Evolutionary conservation across 2,329 filamentous ascomycete species (phyloP).

Genomic region (Xylaria sp.): DNA sequence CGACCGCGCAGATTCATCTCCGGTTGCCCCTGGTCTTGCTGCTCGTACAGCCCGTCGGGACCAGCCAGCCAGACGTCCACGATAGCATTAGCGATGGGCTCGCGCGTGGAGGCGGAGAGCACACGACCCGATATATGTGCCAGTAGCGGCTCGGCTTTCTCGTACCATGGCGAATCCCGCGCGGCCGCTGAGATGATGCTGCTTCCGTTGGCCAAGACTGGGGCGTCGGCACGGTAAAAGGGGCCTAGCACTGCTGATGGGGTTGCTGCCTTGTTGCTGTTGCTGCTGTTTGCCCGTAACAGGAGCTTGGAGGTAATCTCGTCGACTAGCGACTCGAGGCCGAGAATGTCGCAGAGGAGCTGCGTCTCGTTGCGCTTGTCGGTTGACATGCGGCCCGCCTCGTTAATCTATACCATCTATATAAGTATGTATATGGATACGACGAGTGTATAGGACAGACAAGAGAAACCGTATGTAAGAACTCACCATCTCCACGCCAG

Average conservation of each 20-base stretch:
- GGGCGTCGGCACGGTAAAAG: constrained; percentile 82
- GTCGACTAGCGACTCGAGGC: constrained; percentile 82
- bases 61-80: constrained; percentile 85
- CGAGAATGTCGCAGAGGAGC: constrained; percentile 74
- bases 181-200: constrained; percentile 68
- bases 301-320: constrained; percentile 75
- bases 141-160: constrained; percentile 52
- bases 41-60: constrained; percentile 77
- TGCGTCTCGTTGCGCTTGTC: constrained; percentile 74
- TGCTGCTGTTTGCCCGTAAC: constrained; percentile 73
- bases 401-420: constrained; percentile 64
- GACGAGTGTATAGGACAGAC: background rate
- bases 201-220: constrained; percentile 74
- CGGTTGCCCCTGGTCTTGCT: constrained; percentile 76
- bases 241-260: constrained; percentile 85
- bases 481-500: constrained; percentile 69
- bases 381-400: constrained; percentile 71
- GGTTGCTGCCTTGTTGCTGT: constrained; percentile 61
- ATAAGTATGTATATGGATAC: constrained; percentile 15
- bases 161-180: constrained; percentile 54
- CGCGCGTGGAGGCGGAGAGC: constrained; percentile 67
- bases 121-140: constrained; percentile 67
- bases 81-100: constrained; percentile 72
- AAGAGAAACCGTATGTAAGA: background rate
- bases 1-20: constrained; percentile 80